phyloP scores from a whole-genome alignment of 208 protist species.

The Acanthamoeba sp. region DNA sequence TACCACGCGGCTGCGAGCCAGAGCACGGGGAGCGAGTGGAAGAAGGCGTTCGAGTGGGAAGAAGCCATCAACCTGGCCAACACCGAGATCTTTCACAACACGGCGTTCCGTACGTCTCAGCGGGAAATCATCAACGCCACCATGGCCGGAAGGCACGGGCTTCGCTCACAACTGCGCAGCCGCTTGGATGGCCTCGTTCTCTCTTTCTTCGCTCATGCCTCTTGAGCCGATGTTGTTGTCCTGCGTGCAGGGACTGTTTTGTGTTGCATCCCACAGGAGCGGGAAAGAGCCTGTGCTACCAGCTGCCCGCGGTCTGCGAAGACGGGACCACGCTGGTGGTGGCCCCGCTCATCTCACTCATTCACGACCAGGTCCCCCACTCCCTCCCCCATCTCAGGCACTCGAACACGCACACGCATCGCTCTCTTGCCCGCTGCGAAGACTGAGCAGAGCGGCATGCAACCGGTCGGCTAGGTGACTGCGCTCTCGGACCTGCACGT shows the following conservation, averaged over 20 bases:
- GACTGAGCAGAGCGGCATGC: neutral
- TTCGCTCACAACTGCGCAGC: too few relatives aligned
- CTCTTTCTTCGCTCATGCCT: too few relatives aligned
- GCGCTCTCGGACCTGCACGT: neutral
- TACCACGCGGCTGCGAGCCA: neutral
- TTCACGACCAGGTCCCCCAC: conserved; percentile 91
- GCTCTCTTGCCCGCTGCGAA: neutral
- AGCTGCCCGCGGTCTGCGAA: conserved; percentile 89
- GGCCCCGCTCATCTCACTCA: conserved; percentile 96
- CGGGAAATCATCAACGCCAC: conserved; percentile 55
- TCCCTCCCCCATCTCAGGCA: neutral
- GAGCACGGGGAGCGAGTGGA: conserved; percentile 24
- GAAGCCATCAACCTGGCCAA: conserved; percentile 26
- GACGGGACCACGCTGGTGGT: conserved; percentile 92
- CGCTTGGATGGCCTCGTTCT: too few relatives aligned
- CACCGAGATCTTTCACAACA: conserved; percentile 30
- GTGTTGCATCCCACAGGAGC: conserved; percentile 92
- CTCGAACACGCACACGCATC: neutral
- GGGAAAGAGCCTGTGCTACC: conserved; percentile 92
- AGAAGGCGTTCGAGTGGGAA: conserved; percentile 50
- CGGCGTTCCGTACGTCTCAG: conserved; percentile 14
- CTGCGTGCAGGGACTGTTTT: conserved; percentile 92
- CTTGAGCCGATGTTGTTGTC: too few relatives aligned
- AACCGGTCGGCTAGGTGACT: neutral
- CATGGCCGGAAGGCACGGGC: neutral